phyloP scores from a whole-genome alignment of 495 filamentous ascomycete genomes.

The Clohesyomyces aquaticus region DNA sequence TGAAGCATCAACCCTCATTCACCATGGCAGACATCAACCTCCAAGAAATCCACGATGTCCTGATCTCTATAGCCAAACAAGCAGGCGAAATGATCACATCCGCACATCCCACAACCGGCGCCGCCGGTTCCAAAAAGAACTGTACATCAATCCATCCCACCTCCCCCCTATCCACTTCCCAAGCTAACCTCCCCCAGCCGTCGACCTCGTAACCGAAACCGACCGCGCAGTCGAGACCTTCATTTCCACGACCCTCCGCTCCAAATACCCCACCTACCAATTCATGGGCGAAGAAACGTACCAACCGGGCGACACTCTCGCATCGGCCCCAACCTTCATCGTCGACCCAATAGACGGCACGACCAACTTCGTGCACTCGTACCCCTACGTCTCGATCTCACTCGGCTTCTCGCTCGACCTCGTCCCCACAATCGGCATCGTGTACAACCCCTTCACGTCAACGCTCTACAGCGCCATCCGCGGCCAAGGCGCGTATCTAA shows the following conservation, averaged over 20 bases:
- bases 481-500: conserved; percentile 70
- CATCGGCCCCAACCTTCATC: conserved; percentile 77
- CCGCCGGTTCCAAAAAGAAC: conserved; percentile 79
- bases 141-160: conserved; percentile 55
- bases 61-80: conserved; percentile 72
- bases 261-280: conserved; percentile 66
- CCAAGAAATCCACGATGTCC: conserved; percentile 77
- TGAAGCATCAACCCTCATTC: not conserved
- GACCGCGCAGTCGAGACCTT: conserved; percentile 81
- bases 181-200: conserved; percentile 46
- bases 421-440: conserved; percentile 71
- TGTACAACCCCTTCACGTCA: conserved; percentile 79
- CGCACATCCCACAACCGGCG: conserved; percentile 68
- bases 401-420: conserved; percentile 72
- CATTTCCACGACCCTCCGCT: conserved; percentile 64
- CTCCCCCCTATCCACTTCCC: not conserved
- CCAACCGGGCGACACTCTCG: conserved; percentile 65
- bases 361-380: conserved; percentile 83
- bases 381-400: conserved; percentile 80
- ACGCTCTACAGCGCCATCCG: conserved; percentile 71
- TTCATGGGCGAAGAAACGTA: conserved; percentile 66
- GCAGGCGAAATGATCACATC: conserved; percentile 81
- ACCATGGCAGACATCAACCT: conserved; percentile 60
- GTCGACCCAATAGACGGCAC: conserved; percentile 91
- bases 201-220: conserved; percentile 85